These are phyloP conservation scores for Monosporascus sp. DNA, from an alignment of 2,329 filamentous ascomycete species.

Conservation along the genomic window DNA sequence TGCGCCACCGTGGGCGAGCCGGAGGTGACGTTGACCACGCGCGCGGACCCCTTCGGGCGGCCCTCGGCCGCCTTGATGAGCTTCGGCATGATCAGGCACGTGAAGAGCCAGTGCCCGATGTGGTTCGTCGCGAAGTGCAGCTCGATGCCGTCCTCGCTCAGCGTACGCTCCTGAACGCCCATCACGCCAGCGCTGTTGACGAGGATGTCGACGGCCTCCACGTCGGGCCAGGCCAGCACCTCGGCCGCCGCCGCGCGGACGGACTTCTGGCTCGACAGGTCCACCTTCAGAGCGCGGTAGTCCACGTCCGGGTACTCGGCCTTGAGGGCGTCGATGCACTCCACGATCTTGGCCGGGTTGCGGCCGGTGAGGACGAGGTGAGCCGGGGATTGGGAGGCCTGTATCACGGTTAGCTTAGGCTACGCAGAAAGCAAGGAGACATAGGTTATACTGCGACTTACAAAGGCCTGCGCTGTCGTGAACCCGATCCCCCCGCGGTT, in stretches of 20 bases:
- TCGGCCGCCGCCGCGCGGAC: conserved; percentile 31
- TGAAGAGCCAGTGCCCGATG: conserved; percentile 40
- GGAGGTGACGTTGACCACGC: conserved; percentile 38
- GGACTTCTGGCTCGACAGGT: conserved; percentile 31
- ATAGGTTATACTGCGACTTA: conserved; percentile 11
- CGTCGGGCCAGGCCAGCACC: conserved; percentile 27
- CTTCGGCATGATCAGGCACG: conserved; percentile 38
- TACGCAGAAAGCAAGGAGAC: background rate
- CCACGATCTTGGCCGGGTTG: conserved; percentile 24
- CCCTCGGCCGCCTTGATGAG: conserved; percentile 27
- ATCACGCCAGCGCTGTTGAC: conserved; percentile 42
- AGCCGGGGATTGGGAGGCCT: conserved; percentile 26
- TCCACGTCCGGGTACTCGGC: conserved; percentile 22
- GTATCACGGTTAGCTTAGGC: background rate
- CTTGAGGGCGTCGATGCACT: conserved; percentile 23
- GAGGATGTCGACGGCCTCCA: conserved; percentile 32
- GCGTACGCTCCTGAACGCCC: conserved; percentile 25
- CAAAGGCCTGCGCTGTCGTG: conserved; percentile 29
- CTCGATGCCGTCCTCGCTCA: conserved; percentile 37
- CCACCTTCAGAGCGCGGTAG: conserved; percentile 27
- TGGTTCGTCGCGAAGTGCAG: conserved; percentile 40
- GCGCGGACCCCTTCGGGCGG: conserved; percentile 17
- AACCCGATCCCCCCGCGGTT: conserved; percentile 30
- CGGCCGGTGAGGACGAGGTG: conserved; percentile 31
- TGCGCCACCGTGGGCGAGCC: conserved; percentile 15